Evolutionary conservation across 495 filamentous ascomycete species (phyloP).

Genomic region (Podospora sp.): DNA sequence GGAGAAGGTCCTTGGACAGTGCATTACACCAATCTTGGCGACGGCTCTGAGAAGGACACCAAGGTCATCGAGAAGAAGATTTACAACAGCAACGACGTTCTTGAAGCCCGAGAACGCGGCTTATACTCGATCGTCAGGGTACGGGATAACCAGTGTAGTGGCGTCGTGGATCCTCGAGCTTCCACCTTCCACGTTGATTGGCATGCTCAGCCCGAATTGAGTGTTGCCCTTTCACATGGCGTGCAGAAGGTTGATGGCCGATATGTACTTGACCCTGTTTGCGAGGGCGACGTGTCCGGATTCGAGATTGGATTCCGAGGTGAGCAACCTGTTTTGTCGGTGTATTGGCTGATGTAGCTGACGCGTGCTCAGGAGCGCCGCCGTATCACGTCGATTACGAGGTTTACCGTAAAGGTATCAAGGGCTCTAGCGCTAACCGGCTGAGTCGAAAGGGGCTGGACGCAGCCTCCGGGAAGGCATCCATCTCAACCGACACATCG

Average conservation of each 20-base stretch:
- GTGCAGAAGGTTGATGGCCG: slow-evolving; percentile 51
- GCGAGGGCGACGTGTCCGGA: slow-evolving; percentile 89
- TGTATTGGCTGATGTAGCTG: slow-evolving; percentile 1
- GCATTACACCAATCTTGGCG: slow-evolving; percentile 66
- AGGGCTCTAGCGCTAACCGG: slow-evolving; percentile 55
- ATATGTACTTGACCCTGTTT: slow-evolving; percentile 77
- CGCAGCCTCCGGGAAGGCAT: slow-evolving; percentile 68
- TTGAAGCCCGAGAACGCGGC: slow-evolving; percentile 67
- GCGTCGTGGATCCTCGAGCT: slow-evolving; percentile 70
- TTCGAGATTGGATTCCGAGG: slow-evolving; percentile 79
- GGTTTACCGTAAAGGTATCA: slow-evolving; percentile 64
- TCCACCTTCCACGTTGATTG: slow-evolving; percentile 78
- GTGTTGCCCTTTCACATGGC: slow-evolving; percentile 62
- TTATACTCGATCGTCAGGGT: slow-evolving; percentile 78
- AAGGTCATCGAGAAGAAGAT: slow-evolving; percentile 37
- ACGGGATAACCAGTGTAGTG: slow-evolving; percentile 75
- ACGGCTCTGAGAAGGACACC: slow-evolving; percentile 32
- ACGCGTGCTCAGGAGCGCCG: slow-evolving; percentile 57
- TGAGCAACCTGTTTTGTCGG: slow-evolving; percentile 36
- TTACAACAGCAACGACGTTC: slow-evolving; percentile 67
- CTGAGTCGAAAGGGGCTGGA: slow-evolving; percentile 67
- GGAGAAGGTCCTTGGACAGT: slow-evolving; percentile 83
- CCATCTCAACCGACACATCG: slow-evolving; percentile 80
- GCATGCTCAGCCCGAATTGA: slow-evolving; percentile 77
- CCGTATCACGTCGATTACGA: slow-evolving; percentile 85